Evolutionary conservation across 169 alveolate species (phyloP).

Genomic region (Plasmodium falciparum): DNA sequence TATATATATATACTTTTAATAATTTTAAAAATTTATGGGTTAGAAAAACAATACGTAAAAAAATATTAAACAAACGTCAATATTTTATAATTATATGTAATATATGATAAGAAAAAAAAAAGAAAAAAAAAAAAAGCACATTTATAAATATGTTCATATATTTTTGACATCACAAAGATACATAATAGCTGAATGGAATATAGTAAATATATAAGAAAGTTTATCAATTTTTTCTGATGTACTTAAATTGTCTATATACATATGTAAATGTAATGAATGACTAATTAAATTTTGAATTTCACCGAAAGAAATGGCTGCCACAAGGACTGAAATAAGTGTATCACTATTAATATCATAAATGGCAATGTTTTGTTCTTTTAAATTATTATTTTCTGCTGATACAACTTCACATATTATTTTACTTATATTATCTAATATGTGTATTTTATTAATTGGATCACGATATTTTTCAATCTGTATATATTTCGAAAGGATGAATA

Average conservation of each 20-base stretch:
- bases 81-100: background rate
- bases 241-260: conserved; percentile 74
- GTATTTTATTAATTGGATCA: conserved; percentile 63
- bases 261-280: conserved; percentile 74
- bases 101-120: background rate
- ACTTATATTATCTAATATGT: conserved; percentile 62
- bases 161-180: conserved; percentile 72
- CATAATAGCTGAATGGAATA: conserved; percentile 72
- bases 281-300: conserved; percentile 60
- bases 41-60: background rate
- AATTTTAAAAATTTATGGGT: no score
- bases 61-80: background rate
- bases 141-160: conserved; percentile 9
- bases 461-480: conserved; percentile 67
- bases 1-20: no score
- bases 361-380: conserved; percentile 32
- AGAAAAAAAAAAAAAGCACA: conserved; percentile 1
- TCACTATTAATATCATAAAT: conserved; percentile 73
- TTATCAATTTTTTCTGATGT: conserved; percentile 74
- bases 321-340: conserved; percentile 48
- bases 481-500: no score
- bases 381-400: conserved; percentile 23
- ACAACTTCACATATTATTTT: conserved; percentile 73
- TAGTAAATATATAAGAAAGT: conserved; percentile 69
- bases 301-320: conserved; percentile 61